These are phyloP conservation scores for Podaxis carcinomalis DNA, from an alignment of 768 basidiomycete species.

Conservation along the genomic window DNA sequence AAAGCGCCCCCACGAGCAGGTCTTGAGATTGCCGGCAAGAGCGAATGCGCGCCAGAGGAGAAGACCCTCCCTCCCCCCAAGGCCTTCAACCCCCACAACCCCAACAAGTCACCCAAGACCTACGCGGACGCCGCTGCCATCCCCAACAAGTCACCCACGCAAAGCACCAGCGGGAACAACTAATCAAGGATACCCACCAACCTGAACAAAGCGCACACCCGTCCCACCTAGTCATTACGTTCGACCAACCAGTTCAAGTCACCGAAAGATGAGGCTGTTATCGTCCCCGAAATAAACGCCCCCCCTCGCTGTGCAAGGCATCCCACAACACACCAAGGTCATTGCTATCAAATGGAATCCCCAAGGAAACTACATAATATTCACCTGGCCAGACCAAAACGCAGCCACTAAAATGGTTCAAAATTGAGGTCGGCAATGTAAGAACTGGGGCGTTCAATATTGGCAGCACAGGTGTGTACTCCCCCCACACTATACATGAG, in stretches of 20 bases:
- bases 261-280: not conserved
- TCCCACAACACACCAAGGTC: not conserved
- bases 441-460: not conserved
- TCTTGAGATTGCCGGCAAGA: not conserved
- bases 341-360: not conserved
- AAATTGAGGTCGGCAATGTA: not conserved
- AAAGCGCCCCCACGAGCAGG: too few species aligned
- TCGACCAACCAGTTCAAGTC: not conserved
- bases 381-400: not conserved
- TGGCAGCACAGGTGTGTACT: not conserved
- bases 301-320: not conserved
- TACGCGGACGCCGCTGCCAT: too few species aligned
- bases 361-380: not conserved
- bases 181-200: not conserved
- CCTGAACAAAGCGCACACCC: not conserved
- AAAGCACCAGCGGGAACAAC: too few species aligned
- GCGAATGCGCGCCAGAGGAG: too few species aligned
- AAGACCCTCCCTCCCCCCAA: too few species aligned
- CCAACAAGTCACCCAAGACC: too few species aligned
- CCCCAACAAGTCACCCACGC: too few species aligned
- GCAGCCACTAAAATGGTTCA: not conserved
- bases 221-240: not conserved
- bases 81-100: too few species aligned
- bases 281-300: not conserved
- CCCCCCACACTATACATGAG: too few species aligned